Evolutionary conservation across 106 monocot genomes (phyloP), one percentile per base, ranked within the genome.

Genomic region (Dioscorea alata): DNA sequence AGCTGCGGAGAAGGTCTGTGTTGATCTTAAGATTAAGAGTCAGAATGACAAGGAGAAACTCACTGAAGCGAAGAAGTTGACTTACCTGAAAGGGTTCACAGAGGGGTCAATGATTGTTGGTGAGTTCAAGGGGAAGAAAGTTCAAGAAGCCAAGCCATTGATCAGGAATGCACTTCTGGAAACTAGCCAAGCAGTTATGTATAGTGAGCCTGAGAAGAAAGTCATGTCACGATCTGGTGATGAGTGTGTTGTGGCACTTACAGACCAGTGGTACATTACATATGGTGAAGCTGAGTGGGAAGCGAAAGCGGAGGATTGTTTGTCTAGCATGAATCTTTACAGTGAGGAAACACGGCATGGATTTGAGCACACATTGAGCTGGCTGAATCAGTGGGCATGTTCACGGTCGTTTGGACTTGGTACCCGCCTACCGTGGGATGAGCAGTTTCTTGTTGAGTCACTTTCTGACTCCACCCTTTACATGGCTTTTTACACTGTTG

Each of bases 361-460:
- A 13, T 94, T 94, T 65, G 90, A 83, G 70, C 90, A 94, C 68
- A 94, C 94, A 23, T 42, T 94, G 67, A 70, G 88, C 67, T 94
- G 94, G 94, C 67, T 94, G 70, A 94, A 90, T 76, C 94, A 94
- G 72, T 94, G 94, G 94, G 94, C 94, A n/a, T 94, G 94, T 62
- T 94, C 94, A 19, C 77, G 94, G 14, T 94, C 94, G 32, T 94
- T 90, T 77, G 94, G 94, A 18, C 88, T 94, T 50, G 94, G 94
- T 35, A 94, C 94, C 59, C 80, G 77, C 21, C 75, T 94, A 70
- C 94, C 94, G 4, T 94, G 94, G 94, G 94, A 94, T 48, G 88
- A 87, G 51, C 81, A 94, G 16, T 94, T 90, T 65, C 80, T 94
- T 56, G 94, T 94, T 0, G 94, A 94, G 65, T 94, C 90, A 42